These are phyloP conservation scores for Letharia lupina DNA, from an alignment of 495 filamentous ascomycete species.

Conservation along the genomic window DNA sequence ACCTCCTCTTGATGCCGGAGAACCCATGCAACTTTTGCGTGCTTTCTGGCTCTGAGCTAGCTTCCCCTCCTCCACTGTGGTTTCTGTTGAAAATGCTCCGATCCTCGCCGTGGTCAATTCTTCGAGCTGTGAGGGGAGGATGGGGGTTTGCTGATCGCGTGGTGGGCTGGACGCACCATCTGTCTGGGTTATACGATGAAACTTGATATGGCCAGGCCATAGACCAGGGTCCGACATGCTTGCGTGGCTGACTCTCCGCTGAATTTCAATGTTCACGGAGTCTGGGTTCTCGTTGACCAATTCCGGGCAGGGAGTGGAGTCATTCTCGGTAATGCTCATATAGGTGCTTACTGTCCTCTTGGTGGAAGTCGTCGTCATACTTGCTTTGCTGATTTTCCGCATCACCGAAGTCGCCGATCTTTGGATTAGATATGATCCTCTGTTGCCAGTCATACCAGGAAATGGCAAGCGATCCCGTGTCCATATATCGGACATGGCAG, in stretches of 20 bases:
- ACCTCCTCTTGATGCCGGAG: conserved; percentile 3
- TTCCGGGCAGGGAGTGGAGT: background rate
- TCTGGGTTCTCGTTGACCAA: background rate
- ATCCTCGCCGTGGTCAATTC: background rate
- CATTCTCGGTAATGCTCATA: conserved; percentile 6
- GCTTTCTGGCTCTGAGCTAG: background rate
- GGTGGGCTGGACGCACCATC: conserved; percentile 4
- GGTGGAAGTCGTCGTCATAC: conserved; percentile 54
- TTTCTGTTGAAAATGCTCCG: background rate
- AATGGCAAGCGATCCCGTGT: conserved; percentile 74
- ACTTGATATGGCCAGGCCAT: background rate
- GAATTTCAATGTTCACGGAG: background rate
- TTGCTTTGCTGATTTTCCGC: conserved; percentile 70
- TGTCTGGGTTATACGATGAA: background rate
- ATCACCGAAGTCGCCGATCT: conserved; percentile 70
- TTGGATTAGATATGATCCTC: conserved; percentile 57
- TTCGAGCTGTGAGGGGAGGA: background rate
- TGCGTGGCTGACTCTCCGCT: conserved; percentile 4
- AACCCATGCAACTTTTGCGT: background rate
- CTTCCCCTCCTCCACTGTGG: background rate
- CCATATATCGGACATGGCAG: conserved; percentile 69
- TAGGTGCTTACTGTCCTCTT: conserved; percentile 22
- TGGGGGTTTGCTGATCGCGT: background rate
- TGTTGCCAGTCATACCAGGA: conserved; percentile 68
- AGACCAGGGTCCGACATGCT: background rate